Base-by-base conservation (phyloP, 2,329 filamentous ascomycete species). In the Fonsecaea pugnacius region DNA sequence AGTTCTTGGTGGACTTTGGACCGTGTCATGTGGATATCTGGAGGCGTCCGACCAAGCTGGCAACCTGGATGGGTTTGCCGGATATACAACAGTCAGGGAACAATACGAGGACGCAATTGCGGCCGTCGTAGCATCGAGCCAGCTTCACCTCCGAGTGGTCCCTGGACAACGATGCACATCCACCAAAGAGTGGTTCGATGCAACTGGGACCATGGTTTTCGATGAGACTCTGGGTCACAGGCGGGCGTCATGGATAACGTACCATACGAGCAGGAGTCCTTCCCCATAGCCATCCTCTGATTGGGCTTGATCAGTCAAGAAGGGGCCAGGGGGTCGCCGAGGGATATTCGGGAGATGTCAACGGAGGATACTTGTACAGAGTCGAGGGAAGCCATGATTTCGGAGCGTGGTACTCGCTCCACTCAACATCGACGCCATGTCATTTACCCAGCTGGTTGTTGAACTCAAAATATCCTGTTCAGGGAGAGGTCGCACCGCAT, bases 401-500 rank as follows among this genome's bases (percentile, higher is more conserved):
- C 40, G 21, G 21, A 10, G n/a, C 1, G n/a, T 21, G 18, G 12
- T 27, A 10, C 18, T 24, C 18, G 43, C 43, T 48, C 43, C 18
- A 48, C 43, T 12, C 3, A 8, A 48, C 21, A 24, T 14, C 43
- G 43, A 24, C 18, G 21, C 43, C 43, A 48, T 4, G 8, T 24
- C 43, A 7, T 18, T 43, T 18, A 6, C 16, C 43, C 24, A 24
- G 21, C 43, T 14, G 5, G 43, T 24, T 48, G 2, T 27, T 48
- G 43, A 21, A 14, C 21, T 24, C 43, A 48, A 48, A 14, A 48
- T 48, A 10, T 12, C 43, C 43, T 9, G 10, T 48, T 48, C 43
- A 27, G 21, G 35, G 33, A 30, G 21, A 36, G 40, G 62, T 64
- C 12, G 6, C 62, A 64, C 58, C 46, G 33, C 32, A 55, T 21